Conservation (phyloP, 139 green algal genomes). For the Chloropicon primus region DNA sequence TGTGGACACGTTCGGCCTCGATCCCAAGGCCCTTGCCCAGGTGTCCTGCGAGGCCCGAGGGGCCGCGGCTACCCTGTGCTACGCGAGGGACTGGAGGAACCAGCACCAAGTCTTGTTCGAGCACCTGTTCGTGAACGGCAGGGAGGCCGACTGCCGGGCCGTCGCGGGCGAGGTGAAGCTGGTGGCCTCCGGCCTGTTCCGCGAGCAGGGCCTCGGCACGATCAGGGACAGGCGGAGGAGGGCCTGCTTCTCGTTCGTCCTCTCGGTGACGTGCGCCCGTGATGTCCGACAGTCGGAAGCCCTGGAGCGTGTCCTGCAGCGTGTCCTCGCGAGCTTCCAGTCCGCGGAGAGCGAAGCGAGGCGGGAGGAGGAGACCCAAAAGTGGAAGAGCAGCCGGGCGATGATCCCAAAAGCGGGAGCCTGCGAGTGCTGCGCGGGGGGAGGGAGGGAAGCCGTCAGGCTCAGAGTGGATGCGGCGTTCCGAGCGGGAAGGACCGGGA, state of each 20-base stretch:
- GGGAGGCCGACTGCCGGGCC: background rate
- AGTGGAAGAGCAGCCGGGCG: too few species aligned
- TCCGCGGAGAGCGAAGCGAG: background rate
- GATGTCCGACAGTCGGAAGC: too few species aligned
- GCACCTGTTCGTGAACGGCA: background rate
- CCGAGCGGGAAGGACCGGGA: too few species aligned
- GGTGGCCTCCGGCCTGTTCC: background rate
- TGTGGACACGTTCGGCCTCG: background rate
- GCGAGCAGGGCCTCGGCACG: background rate
- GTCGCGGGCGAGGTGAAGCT: background rate
- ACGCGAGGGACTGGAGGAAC: background rate
- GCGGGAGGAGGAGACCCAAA: background rate
- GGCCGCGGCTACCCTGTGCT: background rate
- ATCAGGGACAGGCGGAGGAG: background rate
- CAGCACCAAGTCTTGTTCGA: background rate
- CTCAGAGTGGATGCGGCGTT: too few species aligned
- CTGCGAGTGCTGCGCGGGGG: too few species aligned
- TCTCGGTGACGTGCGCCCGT: too few species aligned
- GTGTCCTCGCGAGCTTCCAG: background rate
- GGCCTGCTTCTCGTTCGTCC: background rate
- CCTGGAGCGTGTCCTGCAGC: too few species aligned
- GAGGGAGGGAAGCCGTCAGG: too few species aligned
- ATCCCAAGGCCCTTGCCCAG: background rate
- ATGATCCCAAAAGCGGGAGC: too few species aligned
- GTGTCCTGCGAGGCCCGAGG: background rate